Evolutionary conservation across 805 yeast species (phyloP).

Genomic region (Candida nanaspora): DNA sequence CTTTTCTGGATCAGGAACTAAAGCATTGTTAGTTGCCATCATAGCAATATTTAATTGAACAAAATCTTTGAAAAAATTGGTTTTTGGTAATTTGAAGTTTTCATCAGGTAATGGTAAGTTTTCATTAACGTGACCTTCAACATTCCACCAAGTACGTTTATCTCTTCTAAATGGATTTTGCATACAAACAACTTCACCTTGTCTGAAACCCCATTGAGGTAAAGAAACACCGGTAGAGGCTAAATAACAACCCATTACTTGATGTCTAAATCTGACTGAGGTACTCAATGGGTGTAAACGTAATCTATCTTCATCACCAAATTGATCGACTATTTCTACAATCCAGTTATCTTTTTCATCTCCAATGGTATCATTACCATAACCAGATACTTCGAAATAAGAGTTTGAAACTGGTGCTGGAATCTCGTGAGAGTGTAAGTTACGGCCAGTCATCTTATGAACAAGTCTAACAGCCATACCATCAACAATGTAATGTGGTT

Average conservation of each 20-base stretch:
- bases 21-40: conserved; percentile 83
- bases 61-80: conserved; percentile 72
- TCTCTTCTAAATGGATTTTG: conserved; percentile 62
- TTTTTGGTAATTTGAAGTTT: conserved; percentile 62
- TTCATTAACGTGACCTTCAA: conserved; percentile 61
- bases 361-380: conserved; percentile 64
- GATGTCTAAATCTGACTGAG: conserved; percentile 60
- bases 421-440: conserved; percentile 77
- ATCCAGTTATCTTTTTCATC: conserved; percentile 89
- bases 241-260: conserved; percentile 62
- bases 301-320: conserved; percentile 39
- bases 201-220: conserved; percentile 83
- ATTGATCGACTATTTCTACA: conserved; percentile 69
- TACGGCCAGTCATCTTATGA: conserved; percentile 65
- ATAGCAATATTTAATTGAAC: conserved; percentile 71
- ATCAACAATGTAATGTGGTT: conserved; percentile 38
- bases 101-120: conserved; percentile 52
- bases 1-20: conserved; percentile 72
- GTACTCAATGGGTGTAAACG: conserved; percentile 72
- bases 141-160: conserved; percentile 85
- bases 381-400: conserved; percentile 81
- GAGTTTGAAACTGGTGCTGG: conserved; percentile 64
- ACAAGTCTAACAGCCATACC: conserved; percentile 65
- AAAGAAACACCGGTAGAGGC: conserved; percentile 63
- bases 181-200: conserved; percentile 82